phyloP scores from a whole-genome alignment of 768 basidiomycete species.

The Suillus luteus region DNA sequence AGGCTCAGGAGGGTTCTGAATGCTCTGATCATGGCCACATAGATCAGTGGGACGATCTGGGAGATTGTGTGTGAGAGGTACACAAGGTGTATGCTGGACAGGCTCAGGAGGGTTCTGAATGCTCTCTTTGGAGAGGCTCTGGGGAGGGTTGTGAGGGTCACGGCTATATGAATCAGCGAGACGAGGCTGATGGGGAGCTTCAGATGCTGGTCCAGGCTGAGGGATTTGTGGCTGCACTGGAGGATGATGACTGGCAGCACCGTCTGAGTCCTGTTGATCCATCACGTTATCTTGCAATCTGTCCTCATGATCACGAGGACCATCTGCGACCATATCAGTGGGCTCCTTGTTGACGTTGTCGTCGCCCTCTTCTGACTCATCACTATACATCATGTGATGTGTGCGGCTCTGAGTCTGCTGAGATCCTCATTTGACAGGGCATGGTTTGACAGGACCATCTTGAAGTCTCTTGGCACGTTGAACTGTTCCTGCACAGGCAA shows the following conservation, averaged over 20 bases:
- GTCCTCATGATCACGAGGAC: no score
- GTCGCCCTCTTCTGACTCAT: background rate
- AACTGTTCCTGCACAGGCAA: background rate
- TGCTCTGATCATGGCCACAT: background rate
- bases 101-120: no score
- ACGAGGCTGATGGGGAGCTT: no score
- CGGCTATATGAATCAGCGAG: background rate
- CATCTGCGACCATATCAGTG: no score
- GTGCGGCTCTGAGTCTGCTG: background rate
- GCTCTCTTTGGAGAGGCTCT: no score
- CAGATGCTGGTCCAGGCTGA: background rate
- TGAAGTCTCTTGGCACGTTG: background rate
- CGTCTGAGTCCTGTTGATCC: background rate
- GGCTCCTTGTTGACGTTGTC: no score
- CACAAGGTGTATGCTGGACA: background rate
- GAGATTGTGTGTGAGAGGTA: background rate
- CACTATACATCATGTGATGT: background rate
- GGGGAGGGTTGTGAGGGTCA: background rate
- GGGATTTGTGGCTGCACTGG: background rate
- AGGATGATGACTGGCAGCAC: background rate
- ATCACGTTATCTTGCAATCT: no score
- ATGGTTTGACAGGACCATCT: background rate
- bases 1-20: background rate
- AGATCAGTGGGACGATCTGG: no score
- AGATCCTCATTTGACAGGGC: background rate